Percentiles rank a stretch among this genome's conserved stretches.
Conservation (phyloP, 495 filamentous ascomycete genomes). For the Annulohypoxylon nitens region DNA sequence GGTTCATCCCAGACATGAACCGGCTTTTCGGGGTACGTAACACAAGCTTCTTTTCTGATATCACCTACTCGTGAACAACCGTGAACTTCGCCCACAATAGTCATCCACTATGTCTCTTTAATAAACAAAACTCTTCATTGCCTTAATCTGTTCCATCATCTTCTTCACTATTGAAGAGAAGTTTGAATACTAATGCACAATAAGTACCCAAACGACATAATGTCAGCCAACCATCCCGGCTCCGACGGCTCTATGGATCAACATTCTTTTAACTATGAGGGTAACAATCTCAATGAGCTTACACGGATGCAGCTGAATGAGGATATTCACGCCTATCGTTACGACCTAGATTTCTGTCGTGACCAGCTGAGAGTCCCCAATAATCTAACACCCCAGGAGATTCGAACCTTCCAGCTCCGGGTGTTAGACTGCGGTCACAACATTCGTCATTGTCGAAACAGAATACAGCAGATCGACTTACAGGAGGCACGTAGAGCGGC, state of each 20-base stretch:
- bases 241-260: constrained; percentile 22
- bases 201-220: constrained; percentile 28
- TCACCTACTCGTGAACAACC: background rate
- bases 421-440: constrained; percentile 58
- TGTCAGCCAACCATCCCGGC: constrained; percentile 1
- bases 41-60: background rate
- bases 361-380: constrained; percentile 50
- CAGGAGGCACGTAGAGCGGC: constrained; percentile 36
- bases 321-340: constrained; percentile 58
- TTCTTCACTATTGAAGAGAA: background rate
- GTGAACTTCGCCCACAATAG: background rate
- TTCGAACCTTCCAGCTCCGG: constrained; percentile 56
- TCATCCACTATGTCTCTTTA: background rate
- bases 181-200: background rate
- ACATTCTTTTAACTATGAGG: constrained; percentile 44
- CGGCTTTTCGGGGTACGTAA: constrained; percentile 41
- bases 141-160: background rate
- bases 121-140: background rate
- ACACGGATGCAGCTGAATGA: constrained; percentile 58
- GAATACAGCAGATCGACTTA: constrained; percentile 52
- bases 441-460: constrained; percentile 57
- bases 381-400: constrained; percentile 59
- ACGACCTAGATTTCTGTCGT: constrained; percentile 56
- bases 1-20: constrained; percentile 39
- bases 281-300: constrained; percentile 54